These are phyloP conservation scores for Thielaviopsis populi DNA, from an alignment of 2,329 filamentous ascomycete genomes.

Conservation along the genomic window DNA sequence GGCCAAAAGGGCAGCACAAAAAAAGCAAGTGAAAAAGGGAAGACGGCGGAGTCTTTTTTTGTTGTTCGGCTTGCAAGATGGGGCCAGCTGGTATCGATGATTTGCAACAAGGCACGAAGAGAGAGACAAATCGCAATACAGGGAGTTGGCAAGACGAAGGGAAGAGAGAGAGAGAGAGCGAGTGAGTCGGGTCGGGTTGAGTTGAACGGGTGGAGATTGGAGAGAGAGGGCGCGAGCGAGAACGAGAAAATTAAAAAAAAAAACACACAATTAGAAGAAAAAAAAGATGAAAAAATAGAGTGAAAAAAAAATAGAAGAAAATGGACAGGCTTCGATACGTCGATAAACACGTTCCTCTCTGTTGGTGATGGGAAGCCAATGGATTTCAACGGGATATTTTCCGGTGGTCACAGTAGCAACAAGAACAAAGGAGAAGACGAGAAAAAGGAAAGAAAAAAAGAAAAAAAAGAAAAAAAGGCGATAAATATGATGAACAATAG, in stretches of 20 bases:
- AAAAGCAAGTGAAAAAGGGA: neutral
- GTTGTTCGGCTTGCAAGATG: neutral
- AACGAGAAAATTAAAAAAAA: neutral
- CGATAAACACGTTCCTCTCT: constrained; percentile 2
- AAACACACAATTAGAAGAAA: neutral
- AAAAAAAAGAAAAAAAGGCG: neutral
- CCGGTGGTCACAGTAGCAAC: neutral
- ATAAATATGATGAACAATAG: constrained; percentile 1
- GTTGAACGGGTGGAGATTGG: neutral
- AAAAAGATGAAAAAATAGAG: neutral
- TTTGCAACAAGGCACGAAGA: neutral
- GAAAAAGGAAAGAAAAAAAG: neutral
- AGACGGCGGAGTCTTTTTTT: neutral
- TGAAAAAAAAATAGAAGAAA: neutral
- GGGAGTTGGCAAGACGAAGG: neutral
- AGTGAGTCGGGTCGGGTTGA: neutral
- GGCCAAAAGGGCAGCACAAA: neutral
- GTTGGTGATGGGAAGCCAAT: neutral
- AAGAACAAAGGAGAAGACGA: neutral
- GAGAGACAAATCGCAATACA: constrained; percentile 6
- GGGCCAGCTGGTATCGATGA: neutral
- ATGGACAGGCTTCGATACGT: neutral
- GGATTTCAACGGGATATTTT: neutral
- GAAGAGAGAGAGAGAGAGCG: neutral
- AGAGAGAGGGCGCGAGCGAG: neutral